Evolutionary conservation across 495 filamentous ascomycete species (phyloP).

Genomic region (Chaetomium tenue): DNA sequence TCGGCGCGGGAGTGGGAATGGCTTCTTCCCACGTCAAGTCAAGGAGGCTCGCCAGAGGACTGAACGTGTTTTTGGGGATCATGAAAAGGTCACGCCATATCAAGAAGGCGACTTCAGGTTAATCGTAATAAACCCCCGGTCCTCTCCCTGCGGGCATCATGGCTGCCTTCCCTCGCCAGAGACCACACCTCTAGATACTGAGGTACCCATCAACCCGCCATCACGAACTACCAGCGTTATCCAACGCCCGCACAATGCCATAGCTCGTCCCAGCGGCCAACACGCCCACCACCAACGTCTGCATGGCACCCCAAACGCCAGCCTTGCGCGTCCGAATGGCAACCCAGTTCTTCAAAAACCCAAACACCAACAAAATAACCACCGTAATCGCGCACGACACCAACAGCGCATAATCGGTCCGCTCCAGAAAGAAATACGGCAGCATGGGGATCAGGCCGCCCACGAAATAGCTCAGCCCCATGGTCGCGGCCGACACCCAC

Average conservation of each 20-base stretch:
- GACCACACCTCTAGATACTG: too few relatives aligned
- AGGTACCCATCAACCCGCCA: not conserved
- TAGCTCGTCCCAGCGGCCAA: conserved; percentile 48
- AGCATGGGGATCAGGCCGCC: conserved; percentile 58
- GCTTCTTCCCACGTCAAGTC: too few relatives aligned
- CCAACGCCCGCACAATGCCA: conserved; percentile 40
- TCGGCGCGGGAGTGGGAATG: too few relatives aligned
- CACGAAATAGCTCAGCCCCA: conserved; percentile 55
- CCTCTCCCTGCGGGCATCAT: too few relatives aligned
- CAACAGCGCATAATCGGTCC: conserved; percentile 47
- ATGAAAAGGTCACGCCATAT: too few relatives aligned
- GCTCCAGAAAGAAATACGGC: conserved; percentile 53
- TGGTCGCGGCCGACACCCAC: conserved; percentile 50
- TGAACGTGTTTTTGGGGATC: too few relatives aligned
- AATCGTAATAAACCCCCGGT: too few relatives aligned
- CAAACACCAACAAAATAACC: conserved; percentile 53
- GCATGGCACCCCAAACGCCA: conserved; percentile 41
- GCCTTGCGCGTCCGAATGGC: conserved; percentile 33
- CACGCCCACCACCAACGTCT: conserved; percentile 45
- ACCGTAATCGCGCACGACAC: conserved; percentile 52
- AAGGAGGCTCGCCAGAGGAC: too few relatives aligned
- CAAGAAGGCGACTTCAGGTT: too few relatives aligned
- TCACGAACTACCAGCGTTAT: conserved; percentile 11
- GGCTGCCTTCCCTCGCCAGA: too few relatives aligned
- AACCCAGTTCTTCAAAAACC: conserved; percentile 51